A percentile compares a stretch with the other conserved stretches of the same genome.
Conservation (phyloP, 75 land plant genomes). For the Ceratopteris richardii region DNA sequence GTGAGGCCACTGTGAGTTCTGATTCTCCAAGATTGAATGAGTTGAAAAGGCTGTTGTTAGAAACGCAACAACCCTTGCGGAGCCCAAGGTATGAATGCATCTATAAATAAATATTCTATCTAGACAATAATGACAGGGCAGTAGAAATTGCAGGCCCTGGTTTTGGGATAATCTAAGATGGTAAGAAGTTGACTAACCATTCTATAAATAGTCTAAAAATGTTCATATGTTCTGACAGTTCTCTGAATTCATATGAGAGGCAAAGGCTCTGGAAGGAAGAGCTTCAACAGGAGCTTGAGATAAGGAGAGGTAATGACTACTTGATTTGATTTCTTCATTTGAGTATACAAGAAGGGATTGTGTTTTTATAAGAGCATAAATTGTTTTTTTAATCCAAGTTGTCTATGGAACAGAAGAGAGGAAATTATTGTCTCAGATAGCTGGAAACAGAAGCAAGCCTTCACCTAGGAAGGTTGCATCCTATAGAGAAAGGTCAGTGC, state of each 20-base stretch:
- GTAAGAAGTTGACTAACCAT: background rate
- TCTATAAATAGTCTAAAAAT: background rate
- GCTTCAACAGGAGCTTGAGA: constrained; percentile 1
- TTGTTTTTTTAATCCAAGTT: background rate
- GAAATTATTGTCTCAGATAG: background rate
- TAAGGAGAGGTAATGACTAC: background rate
- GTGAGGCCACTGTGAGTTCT: background rate
- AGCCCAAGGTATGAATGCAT: constrained; percentile 2
- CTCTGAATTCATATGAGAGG: background rate
- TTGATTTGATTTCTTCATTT: background rate
- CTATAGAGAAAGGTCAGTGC: background rate
- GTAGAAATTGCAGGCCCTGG: no score
- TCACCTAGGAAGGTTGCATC: background rate
- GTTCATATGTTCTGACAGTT: background rate
- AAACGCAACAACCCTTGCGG: background rate
- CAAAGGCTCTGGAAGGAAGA: constrained; percentile 3
- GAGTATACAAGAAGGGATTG: background rate
- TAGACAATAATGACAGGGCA: no score
- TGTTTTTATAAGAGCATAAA: background rate
- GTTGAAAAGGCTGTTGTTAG: background rate
- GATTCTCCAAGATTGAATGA: constrained; percentile 1
- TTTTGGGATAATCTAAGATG: no score
- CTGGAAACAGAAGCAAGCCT: background rate
- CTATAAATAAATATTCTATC: background rate
- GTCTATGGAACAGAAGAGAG: background rate